Evolutionary conservation across 768 basidiomycete species (phyloP).

Genomic region (Kwoniella pini): DNA sequence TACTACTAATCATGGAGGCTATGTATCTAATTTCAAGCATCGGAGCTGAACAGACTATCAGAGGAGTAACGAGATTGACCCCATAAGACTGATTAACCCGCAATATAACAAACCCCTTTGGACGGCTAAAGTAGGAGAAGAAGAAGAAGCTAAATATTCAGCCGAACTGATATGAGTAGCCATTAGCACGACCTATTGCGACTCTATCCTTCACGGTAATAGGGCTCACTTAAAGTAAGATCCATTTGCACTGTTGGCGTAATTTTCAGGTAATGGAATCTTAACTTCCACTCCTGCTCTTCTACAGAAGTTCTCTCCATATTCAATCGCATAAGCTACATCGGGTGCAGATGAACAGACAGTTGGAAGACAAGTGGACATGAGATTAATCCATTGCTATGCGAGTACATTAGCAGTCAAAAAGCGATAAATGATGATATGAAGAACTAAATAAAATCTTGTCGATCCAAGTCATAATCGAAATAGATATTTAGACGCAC

Average conservation of each 20-base stretch:
- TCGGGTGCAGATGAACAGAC: constrained; percentile 35
- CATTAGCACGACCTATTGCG: too few species aligned
- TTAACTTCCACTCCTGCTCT: constrained; percentile 35
- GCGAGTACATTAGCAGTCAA: not conserved
- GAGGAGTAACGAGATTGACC: too few species aligned
- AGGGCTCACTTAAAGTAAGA: constrained; percentile 42
- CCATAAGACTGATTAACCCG: too few species aligned
- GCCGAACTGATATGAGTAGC: not conserved
- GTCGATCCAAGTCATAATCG: not conserved
- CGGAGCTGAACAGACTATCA: too few species aligned
- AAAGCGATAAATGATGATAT: too few species aligned
- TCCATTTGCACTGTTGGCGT: constrained; percentile 18
- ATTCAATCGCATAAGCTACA: constrained; percentile 42
- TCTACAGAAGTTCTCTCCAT: constrained; percentile 24
- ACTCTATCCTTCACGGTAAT: too few species aligned
- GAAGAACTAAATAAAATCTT: not conserved
- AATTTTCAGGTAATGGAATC: constrained; percentile 29
- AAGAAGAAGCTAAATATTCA: constrained; percentile 2
- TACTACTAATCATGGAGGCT: too few species aligned
- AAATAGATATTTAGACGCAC: not conserved
- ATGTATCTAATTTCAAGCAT: too few species aligned
- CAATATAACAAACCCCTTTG: too few species aligned
- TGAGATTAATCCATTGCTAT: constrained; percentile 14
- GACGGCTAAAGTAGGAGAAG: not conserved
- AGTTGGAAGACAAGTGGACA: constrained; percentile 27